Conservation (phyloP, 2,329 filamentous ascomycete genomes). For the Akanthomyces lecanii region DNA sequence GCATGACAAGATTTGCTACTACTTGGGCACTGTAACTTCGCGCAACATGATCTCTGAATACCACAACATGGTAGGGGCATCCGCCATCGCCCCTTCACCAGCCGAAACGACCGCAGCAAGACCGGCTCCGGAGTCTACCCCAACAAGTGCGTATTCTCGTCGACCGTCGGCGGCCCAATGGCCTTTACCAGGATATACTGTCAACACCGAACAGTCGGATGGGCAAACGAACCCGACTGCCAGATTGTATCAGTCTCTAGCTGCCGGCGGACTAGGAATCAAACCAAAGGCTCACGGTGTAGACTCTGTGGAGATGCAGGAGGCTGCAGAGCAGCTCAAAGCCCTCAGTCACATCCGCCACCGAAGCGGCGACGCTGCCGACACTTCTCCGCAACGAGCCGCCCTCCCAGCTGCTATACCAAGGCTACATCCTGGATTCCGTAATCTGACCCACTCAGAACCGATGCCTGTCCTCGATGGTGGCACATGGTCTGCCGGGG, state of each 20-base stretch:
- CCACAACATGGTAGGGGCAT: conserved; percentile 49
- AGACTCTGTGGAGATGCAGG: conserved; percentile 66
- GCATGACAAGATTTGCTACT: conserved; percentile 63
- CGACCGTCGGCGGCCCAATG: not conserved
- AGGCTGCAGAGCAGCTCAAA: conserved; percentile 63
- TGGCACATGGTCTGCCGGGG: conserved; percentile 34
- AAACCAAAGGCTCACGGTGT: conserved; percentile 38
- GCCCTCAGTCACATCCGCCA: conserved; percentile 61
- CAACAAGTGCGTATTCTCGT: not conserved
- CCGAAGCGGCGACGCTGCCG: conserved; percentile 40
- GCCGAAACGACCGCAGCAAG: not conserved
- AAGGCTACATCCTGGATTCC: conserved; percentile 3
- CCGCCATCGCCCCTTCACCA: not conserved
- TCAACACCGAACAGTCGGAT: not conserved
- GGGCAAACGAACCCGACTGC: conserved; percentile 26
- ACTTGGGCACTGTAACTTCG: conserved; percentile 61
- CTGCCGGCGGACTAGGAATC: conserved; percentile 18
- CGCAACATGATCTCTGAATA: conserved; percentile 65
- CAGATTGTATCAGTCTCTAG: conserved; percentile 9
- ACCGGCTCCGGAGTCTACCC: not conserved
- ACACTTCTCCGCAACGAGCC: conserved; percentile 17
- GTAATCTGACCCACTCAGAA: conserved; percentile 16
- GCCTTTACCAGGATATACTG: not conserved
- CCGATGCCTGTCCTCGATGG: conserved; percentile 17
- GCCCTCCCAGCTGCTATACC: conserved; percentile 13